phyloP scores from a whole-genome alignment of 2,329 filamentous ascomycete species.

The Thermoascus crustaceus region DNA sequence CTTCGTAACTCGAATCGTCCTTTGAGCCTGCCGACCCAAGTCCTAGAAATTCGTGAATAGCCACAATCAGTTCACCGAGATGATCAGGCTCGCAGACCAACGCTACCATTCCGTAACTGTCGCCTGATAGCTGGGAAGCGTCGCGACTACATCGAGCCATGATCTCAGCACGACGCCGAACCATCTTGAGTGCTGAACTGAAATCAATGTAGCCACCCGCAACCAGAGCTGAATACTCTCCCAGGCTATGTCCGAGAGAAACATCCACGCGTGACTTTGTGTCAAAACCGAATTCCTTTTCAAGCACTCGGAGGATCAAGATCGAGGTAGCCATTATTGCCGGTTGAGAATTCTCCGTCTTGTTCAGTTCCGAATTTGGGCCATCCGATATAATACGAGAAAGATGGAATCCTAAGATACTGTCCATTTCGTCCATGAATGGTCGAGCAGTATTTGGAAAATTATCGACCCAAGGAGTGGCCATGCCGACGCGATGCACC shows the following conservation, averaged over 20 bases:
- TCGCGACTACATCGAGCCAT: slow-evolving; percentile 70
- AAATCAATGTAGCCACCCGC: slow-evolving; percentile 74
- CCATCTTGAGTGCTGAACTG: slow-evolving; percentile 66
- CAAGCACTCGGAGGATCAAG: slow-evolving; percentile 77
- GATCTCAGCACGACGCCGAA: slow-evolving; percentile 67
- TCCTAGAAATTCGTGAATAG: slow-evolving; percentile 72
- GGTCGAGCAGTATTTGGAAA: slow-evolving; percentile 70
- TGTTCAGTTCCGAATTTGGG: slow-evolving; percentile 66
- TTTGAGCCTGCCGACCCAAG: slow-evolving; percentile 58
- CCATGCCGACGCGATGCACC: slow-evolving; percentile 83
- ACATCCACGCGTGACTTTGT: slow-evolving; percentile 65
- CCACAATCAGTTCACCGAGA: slow-evolving; percentile 58
- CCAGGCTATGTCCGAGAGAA: slow-evolving; percentile 80
- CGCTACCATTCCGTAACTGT: slow-evolving; percentile 90
- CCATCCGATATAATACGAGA: slow-evolving; percentile 72
- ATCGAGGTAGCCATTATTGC: slow-evolving; percentile 95
- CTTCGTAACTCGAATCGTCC: slow-evolving; percentile 57
- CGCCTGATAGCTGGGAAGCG: slow-evolving; percentile 59
- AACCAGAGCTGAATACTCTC: slow-evolving; percentile 86
- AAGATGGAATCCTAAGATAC: slow-evolving; percentile 63
- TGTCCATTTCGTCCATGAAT: slow-evolving; percentile 81
- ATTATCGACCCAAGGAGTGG: slow-evolving; percentile 72
- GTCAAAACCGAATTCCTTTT: slow-evolving; percentile 74
- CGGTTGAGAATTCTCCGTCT: slow-evolving; percentile 82
- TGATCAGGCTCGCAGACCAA: slow-evolving; percentile 79